A percentile compares a stretch with the other conserved stretches of the same genome.
Conservation (phyloP, 768 basidiomycete species). For the Neoboletus subvelutipes region DNA sequence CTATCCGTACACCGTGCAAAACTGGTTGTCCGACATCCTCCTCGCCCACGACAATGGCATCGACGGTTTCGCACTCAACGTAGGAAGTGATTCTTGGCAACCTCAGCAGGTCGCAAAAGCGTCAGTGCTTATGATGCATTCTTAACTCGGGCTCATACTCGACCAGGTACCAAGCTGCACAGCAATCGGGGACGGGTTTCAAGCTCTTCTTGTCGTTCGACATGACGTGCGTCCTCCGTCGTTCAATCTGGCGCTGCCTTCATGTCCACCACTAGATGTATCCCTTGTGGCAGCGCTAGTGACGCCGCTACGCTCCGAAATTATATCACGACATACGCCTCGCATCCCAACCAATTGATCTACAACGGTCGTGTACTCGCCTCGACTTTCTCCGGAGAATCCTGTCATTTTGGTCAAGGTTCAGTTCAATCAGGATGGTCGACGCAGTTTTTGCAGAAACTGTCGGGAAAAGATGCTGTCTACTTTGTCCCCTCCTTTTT, state of each 20-base stretch:
- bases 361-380: conserved; percentile 51
- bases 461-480: conserved; percentile 45
- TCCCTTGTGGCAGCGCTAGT: conserved; percentile 48
- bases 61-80: conserved; percentile 72
- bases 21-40: conserved; percentile 50
- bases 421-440: conserved; percentile 56
- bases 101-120: conserved; percentile 60
- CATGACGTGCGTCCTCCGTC: conserved; percentile 55
- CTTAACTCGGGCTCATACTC: conserved; percentile 18
- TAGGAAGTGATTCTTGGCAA: conserved; percentile 66
- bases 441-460: conserved; percentile 47
- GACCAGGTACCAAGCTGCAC: conserved; percentile 55
- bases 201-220: conserved; percentile 79
- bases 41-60: conserved; percentile 59
- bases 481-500: conserved; percentile 75
- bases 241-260: background rate
- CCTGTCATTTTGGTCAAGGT: conserved; percentile 62
- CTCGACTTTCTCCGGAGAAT: conserved; percentile 71
- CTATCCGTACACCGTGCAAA: conserved; percentile 50
- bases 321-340: conserved; percentile 52
- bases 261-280: conserved; percentile 37
- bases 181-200: conserved; percentile 52
- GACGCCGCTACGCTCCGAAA: conserved; percentile 52
- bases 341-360: conserved; percentile 59
- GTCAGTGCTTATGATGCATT: conserved; percentile 35